phyloP scores from a whole-genome alignment of 305 asterid species.

The Ruellia speciosa region DNA sequence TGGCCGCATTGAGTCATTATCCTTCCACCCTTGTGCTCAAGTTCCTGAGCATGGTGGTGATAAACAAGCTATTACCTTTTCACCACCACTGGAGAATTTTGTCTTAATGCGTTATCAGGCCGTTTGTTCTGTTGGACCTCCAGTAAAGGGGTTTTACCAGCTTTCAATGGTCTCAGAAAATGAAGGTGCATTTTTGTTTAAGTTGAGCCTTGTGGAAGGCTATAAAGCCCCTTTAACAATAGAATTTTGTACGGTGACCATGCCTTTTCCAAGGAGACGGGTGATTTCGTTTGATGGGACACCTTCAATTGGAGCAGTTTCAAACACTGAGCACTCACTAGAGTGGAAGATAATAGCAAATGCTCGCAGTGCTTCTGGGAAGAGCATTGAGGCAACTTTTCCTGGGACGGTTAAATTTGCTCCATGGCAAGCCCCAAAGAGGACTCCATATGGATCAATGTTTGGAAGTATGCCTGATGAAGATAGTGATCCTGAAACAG shows the following conservation, averaged over 20 bases:
- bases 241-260: constrained; percentile 81
- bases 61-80: constrained; percentile 76
- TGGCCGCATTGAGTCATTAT: constrained; percentile 63
- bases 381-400: constrained; percentile 81
- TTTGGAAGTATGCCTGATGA: constrained; percentile 45
- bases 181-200: constrained; percentile 95
- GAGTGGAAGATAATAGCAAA: constrained; percentile 78
- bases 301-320: constrained; percentile 85
- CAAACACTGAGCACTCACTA: constrained; percentile 61
- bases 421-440: constrained; percentile 71
- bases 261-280: constrained; percentile 87
- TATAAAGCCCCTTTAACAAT: constrained; percentile 64
- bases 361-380: constrained; percentile 73
- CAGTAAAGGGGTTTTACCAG: constrained; percentile 94
- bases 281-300: constrained; percentile 86
- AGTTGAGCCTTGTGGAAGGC: constrained; percentile 84
- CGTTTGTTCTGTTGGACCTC: constrained; percentile 66
- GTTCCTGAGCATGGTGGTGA: constrained; percentile 94
- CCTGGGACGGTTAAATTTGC: constrained; percentile 90
- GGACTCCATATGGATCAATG: constrained; percentile 33
- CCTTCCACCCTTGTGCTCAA: constrained; percentile 97
- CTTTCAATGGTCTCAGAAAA: constrained; percentile 97
- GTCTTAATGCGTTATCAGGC: constrained; percentile 77
- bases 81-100: constrained; percentile 89
- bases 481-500: constrained; percentile 79